Conservation (phyloP, 495 filamentous ascomycete genomes). For the Lophium mytilinum region DNA sequence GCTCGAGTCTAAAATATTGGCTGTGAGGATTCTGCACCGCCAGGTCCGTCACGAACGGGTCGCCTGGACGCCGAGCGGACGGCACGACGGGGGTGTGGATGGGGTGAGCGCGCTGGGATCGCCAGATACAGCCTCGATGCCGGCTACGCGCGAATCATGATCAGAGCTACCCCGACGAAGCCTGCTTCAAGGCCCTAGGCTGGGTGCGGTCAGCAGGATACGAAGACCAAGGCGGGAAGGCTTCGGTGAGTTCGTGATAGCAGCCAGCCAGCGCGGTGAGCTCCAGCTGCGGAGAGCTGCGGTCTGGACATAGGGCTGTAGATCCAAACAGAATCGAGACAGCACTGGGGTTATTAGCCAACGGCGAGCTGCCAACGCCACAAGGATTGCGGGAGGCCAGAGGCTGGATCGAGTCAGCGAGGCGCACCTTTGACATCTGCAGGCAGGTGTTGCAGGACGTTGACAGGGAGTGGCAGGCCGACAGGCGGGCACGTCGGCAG, state of each 20-base stretch:
- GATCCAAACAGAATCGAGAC: not conserved
- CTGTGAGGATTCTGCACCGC: constrained; percentile 10
- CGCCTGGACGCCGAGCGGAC: not conserved
- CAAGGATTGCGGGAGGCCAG: not conserved
- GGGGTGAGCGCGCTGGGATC: not conserved
- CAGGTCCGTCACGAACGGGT: constrained; percentile 8
- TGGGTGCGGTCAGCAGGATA: not conserved
- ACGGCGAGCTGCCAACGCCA: not conserved
- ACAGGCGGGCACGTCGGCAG: too few species aligned
- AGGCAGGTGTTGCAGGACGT: too few species aligned
- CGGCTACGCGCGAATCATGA: not conserved
- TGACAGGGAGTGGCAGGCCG: too few species aligned
- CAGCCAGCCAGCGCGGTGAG: not conserved
- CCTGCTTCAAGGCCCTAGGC: not conserved
- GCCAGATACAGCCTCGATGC: not conserved
- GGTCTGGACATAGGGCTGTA: constrained; percentile 1
- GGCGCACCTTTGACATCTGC: too few species aligned
- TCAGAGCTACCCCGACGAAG: not conserved
- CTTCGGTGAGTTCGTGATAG: not conserved
- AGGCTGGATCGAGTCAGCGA: not conserved
- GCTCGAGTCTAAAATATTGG: constrained; percentile 7
- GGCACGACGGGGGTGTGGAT: not conserved
- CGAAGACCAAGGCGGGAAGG: not conserved
- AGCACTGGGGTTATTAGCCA: too few species aligned
- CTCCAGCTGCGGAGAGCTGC: not conserved